Base-by-base conservation (phyloP, 768 basidiomycete genomes). In the Termitomyces sp. region DNA sequence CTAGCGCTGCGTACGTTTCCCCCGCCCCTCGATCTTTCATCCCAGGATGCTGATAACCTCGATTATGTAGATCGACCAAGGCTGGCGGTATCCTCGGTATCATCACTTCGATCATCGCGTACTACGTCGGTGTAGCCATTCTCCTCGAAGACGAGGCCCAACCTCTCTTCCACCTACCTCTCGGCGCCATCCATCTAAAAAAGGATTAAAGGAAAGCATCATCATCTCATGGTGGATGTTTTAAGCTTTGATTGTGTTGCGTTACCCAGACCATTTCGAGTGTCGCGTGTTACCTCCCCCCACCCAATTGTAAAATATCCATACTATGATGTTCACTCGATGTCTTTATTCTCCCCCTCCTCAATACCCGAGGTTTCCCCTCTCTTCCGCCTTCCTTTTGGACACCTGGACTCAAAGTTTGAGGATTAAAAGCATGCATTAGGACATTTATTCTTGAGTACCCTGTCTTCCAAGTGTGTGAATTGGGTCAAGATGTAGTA, bases 11-110 rank as follows among this genome's bases (percentile, higher is more conserved):
- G 75, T 77, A 62, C 10, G 76, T 66, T 29, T 9, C 7, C 18
- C 22, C n/a, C n/a, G n/a, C n/a, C n/a, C 1, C 12, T 3, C 7
- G 3, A 10, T 25, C 15, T 39, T 9, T n/a, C 13, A 2, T 35
- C 1, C 40, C 15, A 9, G 3, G 13, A 11, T 7, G 20, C 54
- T 31, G 56, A 16, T 22, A 5, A 27, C 43, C 45, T 45, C 35
- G n/a, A n/a, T n/a, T n/a, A 54, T 10, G 53, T 52, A 75, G 76
- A 12, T 40, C 67, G 9, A 66, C 64, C 32, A 78, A 76, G 53
- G 76, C 73, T 13, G 80, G 78, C 2, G 80, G 80, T 42, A 68
- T 62, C 11, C 56, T 77, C 12, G 80, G 79, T 23, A 69, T 75
- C 52, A 64, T 78, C 52, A 76, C 76, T 11, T 76, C 76, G 0